Percentiles rank a stretch among this genome's conserved stretches.
These are phyloP conservation scores for Papiliotrema flavescens DNA, from an alignment of 1,284 basidiomycete genomes.

Conservation along the genomic window DNA sequence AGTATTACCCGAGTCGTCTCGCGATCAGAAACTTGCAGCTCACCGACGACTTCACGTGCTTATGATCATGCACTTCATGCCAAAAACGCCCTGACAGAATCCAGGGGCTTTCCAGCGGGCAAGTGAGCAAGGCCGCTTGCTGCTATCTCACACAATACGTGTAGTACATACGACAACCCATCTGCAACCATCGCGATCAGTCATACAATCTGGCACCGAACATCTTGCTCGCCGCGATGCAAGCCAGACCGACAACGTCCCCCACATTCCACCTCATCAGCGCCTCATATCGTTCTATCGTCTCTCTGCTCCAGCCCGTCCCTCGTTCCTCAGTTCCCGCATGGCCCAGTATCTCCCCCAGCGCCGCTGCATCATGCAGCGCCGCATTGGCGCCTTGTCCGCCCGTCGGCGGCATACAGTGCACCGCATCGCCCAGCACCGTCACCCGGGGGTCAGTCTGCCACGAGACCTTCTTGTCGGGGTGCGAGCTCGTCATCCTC, in stretches of 20 bases:
- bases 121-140: too few species aligned
- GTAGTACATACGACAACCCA: too few species aligned
- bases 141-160: too few species aligned
- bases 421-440: slow-evolving; percentile 20
- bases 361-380: slow-evolving; percentile 10
- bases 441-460: slow-evolving; percentile 9
- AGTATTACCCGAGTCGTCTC: too few species aligned
- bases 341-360: slow-evolving; percentile 5
- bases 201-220: too few species aligned
- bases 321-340: neutral
- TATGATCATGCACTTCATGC: too few species aligned
- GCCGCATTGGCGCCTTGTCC: slow-evolving; percentile 20
- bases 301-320: slow-evolving; percentile 8
- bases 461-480: slow-evolving; percentile 3
- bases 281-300: slow-evolving; percentile 9
- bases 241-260: neutral
- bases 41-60: too few species aligned
- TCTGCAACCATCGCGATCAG: too few species aligned
- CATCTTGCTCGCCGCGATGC: neutral
- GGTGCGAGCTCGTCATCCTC: slow-evolving; percentile 13
- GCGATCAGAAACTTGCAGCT: too few species aligned
- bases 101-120: too few species aligned
- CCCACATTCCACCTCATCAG: slow-evolving; percentile 6
- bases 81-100: too few species aligned
- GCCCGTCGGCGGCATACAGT: slow-evolving; percentile 20